Conservation (phyloP, 306 rosid species). For the Hippophae tibetana region DNA sequence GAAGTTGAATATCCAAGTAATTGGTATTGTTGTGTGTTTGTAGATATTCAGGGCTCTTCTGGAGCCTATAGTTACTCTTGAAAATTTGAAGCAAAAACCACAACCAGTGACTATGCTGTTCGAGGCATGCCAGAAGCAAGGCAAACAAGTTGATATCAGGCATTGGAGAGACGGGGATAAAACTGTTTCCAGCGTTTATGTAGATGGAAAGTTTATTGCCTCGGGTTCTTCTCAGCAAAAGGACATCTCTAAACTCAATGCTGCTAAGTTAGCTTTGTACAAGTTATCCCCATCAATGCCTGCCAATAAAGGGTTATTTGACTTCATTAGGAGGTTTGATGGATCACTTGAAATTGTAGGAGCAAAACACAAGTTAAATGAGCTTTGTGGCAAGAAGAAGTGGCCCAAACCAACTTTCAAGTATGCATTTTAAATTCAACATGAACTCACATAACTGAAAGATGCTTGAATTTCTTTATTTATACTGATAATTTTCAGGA, state of each 20-base stretch:
- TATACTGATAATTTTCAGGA: not conserved
- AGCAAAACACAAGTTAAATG: slow-evolving; percentile 47
- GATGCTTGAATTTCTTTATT: not conserved
- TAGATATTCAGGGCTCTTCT: slow-evolving; percentile 49
- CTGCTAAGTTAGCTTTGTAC: slow-evolving; percentile 52
- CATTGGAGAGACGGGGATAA: slow-evolving; percentile 26
- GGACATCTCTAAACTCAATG: slow-evolving; percentile 54
- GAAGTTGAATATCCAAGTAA: not conserved
- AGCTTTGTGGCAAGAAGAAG: slow-evolving; percentile 43
- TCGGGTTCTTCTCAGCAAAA: slow-evolving; percentile 51
- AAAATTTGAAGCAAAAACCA: slow-evolving; percentile 40
- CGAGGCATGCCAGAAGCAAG: slow-evolving; percentile 56
- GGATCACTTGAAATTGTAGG: slow-evolving; percentile 37
- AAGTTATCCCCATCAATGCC: slow-evolving; percentile 22
- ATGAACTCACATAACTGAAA: slow-evolving; percentile 1
- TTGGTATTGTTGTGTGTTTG: not conserved
- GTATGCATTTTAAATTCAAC: slow-evolving; percentile 25
- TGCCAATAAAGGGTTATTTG: not conserved
- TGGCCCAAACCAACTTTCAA: slow-evolving; percentile 51
- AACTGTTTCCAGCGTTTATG: slow-evolving; percentile 35
- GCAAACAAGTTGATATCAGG: slow-evolving; percentile 43
- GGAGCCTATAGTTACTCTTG: slow-evolving; percentile 60
- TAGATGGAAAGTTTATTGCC: slow-evolving; percentile 45
- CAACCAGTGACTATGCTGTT: slow-evolving; percentile 56
- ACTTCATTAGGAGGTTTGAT: slow-evolving; percentile 7